Conservation (phyloP, 2,329 filamentous ascomycete genomes). For the Fusarium pseudocircinatum region DNA sequence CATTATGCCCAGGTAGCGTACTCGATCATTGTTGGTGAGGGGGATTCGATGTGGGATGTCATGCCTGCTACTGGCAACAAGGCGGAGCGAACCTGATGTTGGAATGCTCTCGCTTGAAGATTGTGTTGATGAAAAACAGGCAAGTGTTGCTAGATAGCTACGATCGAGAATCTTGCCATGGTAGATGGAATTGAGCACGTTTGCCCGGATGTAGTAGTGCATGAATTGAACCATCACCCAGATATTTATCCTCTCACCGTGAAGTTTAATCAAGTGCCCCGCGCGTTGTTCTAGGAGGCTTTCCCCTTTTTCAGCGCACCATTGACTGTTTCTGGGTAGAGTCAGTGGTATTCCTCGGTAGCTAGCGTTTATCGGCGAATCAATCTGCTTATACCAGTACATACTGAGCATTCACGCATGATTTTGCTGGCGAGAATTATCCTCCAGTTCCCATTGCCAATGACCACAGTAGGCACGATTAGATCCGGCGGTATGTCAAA, state of each 20-base stretch:
- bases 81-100: neutral
- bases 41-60: neutral
- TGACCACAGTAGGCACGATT: neutral
- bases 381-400: neutral
- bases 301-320: neutral
- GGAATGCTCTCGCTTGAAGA: neutral
- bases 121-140: neutral
- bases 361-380: neutral
- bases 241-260: neutral
- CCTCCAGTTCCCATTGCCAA: neutral
- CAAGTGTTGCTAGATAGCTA: neutral
- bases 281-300: neutral
- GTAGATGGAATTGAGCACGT: neutral
- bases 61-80: neutral
- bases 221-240: neutral
- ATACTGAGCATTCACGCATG: neutral
- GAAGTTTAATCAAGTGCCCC: neutral
- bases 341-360: neutral
- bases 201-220: neutral
- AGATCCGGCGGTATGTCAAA: neutral
- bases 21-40: neutral
- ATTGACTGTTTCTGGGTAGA: neutral
- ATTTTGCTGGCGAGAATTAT: neutral
- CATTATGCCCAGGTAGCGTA: neutral
- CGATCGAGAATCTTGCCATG: neutral